phyloP scores from a whole-genome alignment of 169 alveolate genomes.

The Condylostoma magnum region DNA sequence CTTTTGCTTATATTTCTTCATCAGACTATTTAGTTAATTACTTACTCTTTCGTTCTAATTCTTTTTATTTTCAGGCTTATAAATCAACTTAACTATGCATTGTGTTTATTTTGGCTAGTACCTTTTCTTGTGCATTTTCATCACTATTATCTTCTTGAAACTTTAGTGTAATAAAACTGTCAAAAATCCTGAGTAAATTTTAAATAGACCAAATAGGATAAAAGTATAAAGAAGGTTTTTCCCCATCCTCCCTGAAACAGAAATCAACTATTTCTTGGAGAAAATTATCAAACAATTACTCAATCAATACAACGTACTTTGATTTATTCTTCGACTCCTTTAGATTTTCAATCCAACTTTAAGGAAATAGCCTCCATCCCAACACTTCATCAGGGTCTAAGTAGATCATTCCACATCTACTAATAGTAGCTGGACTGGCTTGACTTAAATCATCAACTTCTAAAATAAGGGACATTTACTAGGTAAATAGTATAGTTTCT shows the following conservation, averaged over 20 bases:
- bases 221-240: too few relatives aligned
- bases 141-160: too few relatives aligned
- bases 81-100: too few relatives aligned
- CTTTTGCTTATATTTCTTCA: too few relatives aligned
- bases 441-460: slow-evolving; percentile 85
- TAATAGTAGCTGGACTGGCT: slow-evolving; percentile 89
- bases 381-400: slow-evolving; percentile 74
- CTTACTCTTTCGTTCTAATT: too few relatives aligned
- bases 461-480: slow-evolving; percentile 80
- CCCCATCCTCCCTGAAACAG: slow-evolving; percentile 47
- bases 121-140: too few relatives aligned
- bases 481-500: slow-evolving; percentile 86
- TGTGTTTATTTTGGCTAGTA: too few relatives aligned
- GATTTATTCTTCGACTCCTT: slow-evolving; percentile 19
- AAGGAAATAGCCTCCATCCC: slow-evolving; percentile 82
- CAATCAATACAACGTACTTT: background rate
- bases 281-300: background rate
- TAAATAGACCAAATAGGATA: too few relatives aligned
- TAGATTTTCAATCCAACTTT: slow-evolving; percentile 62
- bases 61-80: too few relatives aligned
- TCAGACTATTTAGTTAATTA: too few relatives aligned
- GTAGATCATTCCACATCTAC: slow-evolving; percentile 89
- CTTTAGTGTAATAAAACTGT: too few relatives aligned
- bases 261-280: slow-evolving; percentile 44
- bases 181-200: too few relatives aligned